Percentiles rank a stretch among this genome's conserved stretches.
Evolutionary conservation across 2,329 filamentous ascomycete species (phyloP).

Genomic region (Cadophora sp.): DNA sequence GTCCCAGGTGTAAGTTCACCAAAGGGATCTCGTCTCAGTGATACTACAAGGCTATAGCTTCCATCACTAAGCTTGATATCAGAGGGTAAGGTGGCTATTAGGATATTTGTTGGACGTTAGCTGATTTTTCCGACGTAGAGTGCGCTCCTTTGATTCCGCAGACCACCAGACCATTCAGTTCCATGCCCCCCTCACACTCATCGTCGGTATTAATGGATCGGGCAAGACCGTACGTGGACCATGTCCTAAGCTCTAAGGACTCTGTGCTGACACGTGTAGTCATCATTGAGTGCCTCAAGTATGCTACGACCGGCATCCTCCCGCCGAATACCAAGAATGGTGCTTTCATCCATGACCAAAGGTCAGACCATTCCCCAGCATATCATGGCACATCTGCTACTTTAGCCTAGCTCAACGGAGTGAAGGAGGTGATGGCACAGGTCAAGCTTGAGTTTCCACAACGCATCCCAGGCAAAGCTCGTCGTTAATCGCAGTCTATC

Average conservation of each 20-base stretch:
- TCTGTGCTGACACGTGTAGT: constrained; percentile 51
- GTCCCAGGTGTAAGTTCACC: constrained; percentile 32
- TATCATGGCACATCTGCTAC: constrained; percentile 24
- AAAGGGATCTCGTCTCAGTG: background rate
- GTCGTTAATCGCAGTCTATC: constrained; percentile 85
- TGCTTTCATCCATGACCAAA: constrained; percentile 97
- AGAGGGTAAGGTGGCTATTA: constrained; percentile 59
- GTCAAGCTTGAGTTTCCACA: constrained; percentile 88
- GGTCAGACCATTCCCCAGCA: constrained; percentile 47
- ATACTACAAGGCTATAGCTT: constrained; percentile 61
- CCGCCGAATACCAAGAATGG: constrained; percentile 88
- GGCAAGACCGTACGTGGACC: constrained; percentile 75
- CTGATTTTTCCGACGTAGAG: constrained; percentile 48
- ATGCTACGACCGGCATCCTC: constrained; percentile 92
- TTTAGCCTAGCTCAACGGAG: constrained; percentile 68
- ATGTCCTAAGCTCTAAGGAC: constrained; percentile 20
- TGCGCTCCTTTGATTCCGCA: constrained; percentile 85
- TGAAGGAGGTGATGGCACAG: constrained; percentile 89
- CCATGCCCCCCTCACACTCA: constrained; percentile 88
- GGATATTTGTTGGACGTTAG: background rate
- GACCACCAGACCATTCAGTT: constrained; percentile 83
- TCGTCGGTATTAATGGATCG: constrained; percentile 96
- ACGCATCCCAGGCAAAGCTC: constrained; percentile 78
- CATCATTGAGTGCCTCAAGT: constrained; percentile 98
- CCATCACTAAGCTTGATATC: constrained; percentile 89